phyloP scores from a whole-genome alignment of 2,329 filamentous ascomycete genomes.

The Penicillium sp. region DNA sequence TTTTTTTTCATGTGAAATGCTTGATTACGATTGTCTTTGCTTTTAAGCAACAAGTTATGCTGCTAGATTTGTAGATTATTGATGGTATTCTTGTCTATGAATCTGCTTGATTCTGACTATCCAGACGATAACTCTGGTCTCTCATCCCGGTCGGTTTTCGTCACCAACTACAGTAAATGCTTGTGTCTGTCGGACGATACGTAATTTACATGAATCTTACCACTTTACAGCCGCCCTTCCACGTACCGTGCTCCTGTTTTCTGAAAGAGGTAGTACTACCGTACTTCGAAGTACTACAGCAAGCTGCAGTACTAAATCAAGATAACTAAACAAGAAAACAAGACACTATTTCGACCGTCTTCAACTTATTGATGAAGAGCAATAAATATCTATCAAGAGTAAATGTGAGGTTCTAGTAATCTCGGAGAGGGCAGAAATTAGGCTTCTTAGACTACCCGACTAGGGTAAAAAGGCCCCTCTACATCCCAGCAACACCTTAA shows the following conservation, averaged over 20 bases:
- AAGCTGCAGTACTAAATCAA: too few species aligned
- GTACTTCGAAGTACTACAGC: not conserved
- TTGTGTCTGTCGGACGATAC: not conserved
- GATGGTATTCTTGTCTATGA: not conserved
- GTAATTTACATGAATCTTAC: not conserved
- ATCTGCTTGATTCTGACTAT: not conserved
- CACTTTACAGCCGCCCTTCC: not conserved
- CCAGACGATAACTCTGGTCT: not conserved
- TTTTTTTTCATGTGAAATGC: constrained; percentile 22
- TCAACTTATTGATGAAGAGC: too few species aligned
- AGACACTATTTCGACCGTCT: too few species aligned
- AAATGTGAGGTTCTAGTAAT: too few species aligned
- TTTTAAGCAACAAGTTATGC: not conserved
- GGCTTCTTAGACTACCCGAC: too few species aligned
- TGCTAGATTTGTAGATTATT: not conserved
- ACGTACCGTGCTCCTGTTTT: not conserved
- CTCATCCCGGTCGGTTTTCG: constrained; percentile 4
- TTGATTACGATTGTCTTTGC: not conserved
- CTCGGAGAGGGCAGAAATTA: too few species aligned
- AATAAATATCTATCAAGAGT: too few species aligned
- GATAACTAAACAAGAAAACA: too few species aligned
- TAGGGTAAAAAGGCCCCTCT: too few species aligned
- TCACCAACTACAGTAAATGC: not conserved
- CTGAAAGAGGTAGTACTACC: not conserved
- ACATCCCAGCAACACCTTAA: too few species aligned